Evolutionary conservation across 2,329 filamentous ascomycete genomes (phyloP).

Genomic region (Fonsecaea nubica): DNA sequence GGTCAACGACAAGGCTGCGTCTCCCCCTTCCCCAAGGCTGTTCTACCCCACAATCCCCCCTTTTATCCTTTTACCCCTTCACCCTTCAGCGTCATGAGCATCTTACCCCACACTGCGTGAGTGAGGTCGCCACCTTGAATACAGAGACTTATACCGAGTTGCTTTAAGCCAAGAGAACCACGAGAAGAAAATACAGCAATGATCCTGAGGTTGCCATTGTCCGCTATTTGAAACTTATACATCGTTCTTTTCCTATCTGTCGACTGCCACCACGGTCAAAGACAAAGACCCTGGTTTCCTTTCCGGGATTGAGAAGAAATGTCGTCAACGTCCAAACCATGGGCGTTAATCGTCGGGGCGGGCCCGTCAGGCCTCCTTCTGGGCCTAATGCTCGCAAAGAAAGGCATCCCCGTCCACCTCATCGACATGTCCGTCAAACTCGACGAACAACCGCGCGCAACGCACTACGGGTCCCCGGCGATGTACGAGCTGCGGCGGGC

Average conservation of each 20-base stretch:
- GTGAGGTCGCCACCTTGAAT: not conserved
- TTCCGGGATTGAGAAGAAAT: not conserved
- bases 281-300: not conserved
- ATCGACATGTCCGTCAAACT: conserved; percentile 63
- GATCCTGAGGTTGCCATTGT: not conserved
- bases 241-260: not conserved
- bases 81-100: too few relatives aligned
- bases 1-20: not conserved
- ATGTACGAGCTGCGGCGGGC: conserved; percentile 64
- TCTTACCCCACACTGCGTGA: not conserved
- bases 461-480: conserved; percentile 66
- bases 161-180: not conserved
- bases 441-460: conserved; percentile 67
- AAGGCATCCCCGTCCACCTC: conserved; percentile 43
- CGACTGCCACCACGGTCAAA: not conserved
- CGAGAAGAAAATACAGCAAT: not conserved
- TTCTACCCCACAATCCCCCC: conserved; percentile 4
- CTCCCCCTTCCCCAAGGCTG: not conserved
- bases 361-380: conserved; percentile 46
- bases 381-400: conserved; percentile 43
- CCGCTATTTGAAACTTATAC: not conserved
- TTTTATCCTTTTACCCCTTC: not conserved
- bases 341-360: conserved; percentile 44
- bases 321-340: conserved; percentile 11
- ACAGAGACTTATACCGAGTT: not conserved